phyloP scores from a whole-genome alignment of 2,329 filamentous ascomycete genomes.

The Sarocladium brachiariae region DNA sequence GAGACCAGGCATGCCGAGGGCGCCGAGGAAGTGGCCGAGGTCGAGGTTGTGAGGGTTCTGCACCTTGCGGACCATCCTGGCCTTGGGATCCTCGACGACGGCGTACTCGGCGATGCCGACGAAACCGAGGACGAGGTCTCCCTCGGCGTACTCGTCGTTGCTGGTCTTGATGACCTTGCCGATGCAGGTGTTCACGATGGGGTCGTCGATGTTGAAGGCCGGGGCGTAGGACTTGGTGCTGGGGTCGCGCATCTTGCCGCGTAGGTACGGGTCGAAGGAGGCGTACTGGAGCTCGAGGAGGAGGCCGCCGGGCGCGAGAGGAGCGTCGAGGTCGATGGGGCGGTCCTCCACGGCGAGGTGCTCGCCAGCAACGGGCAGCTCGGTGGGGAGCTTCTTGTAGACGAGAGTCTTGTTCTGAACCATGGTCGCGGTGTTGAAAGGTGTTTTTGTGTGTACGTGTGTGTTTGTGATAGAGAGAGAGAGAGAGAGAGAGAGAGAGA shows the following conservation, averaged over 20 bases:
- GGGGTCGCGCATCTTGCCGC: conserved; percentile 67
- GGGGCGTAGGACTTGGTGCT: conserved; percentile 51
- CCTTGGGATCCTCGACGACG: conserved; percentile 38
- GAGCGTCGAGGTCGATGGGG: conserved; percentile 49
- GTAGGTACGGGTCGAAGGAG: conserved; percentile 80
- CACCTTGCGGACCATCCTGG: conserved; percentile 44
- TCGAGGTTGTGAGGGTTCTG: conserved; percentile 65
- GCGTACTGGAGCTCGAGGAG: conserved; percentile 65
- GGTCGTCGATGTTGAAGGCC: conserved; percentile 49
- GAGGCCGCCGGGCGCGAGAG: conserved; percentile 51
- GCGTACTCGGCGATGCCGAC: conserved; percentile 65
- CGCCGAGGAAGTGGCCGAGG: conserved; percentile 61
- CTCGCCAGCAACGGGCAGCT: conserved; percentile 58
- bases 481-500: neutral
- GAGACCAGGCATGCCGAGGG: conserved; percentile 55
- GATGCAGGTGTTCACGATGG: conserved; percentile 59
- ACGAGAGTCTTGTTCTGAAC: conserved; percentile 61
- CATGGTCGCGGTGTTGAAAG: conserved; percentile 24
- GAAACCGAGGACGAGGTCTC: conserved; percentile 56
- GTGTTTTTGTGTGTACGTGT: neutral
- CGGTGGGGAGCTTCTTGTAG: conserved; percentile 57
- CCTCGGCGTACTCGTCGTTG: conserved; percentile 54
- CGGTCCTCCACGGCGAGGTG: conserved; percentile 55
- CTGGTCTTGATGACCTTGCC: conserved; percentile 66
- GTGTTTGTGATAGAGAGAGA: neutral